Base-by-base conservation (phyloP, 148 eudicot genomes). In the Linanthus parryae region DNA sequence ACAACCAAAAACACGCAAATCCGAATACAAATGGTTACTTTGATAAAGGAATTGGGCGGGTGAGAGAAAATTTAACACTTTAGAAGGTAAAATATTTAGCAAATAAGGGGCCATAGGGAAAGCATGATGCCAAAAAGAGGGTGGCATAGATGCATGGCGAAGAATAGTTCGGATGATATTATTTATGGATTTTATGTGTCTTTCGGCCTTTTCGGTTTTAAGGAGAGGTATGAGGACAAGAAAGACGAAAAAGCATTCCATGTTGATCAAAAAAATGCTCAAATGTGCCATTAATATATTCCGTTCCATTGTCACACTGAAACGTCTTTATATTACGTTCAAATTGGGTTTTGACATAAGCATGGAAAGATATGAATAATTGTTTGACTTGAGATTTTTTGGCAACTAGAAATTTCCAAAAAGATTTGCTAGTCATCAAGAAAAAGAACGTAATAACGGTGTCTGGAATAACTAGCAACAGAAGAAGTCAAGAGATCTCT, bases 161-260 rank as follows among this genome's bases (percentile, higher is more conserved):
- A 63, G 54, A 2, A 63, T n/a, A 6, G 67, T 44, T 2, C 54
- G 47, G 14, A 54, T 44, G 15, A 44, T 54, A 8, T 54, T 54
- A 9, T 54, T 63, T 7, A 63, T 63, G 6, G 67, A 20, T 12
- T 40, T 37, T 8, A 63, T 63, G 8, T 24, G 8, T 11, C 54
- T 33, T 54, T 63, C 60, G 11, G 34, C 67, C n/a, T 54, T 63
- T 63, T 3, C 59, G 52, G 14, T 62, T 62, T 62, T 62, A 42
- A 41, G 66, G 37, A 16, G 33, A 62, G 11, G 59, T 63, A 16
- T 63, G 54, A 13, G 67, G 67, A 18, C 67, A 62, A 7, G 53
- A 53, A 16, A 62, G 33, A 3, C 30, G 31, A 20, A 62, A 62
- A 0, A 10, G 0, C 23, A 62, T 30, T 4, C 59, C 67, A 43